These are phyloP conservation scores for Chamaecrista fasciculata DNA, from an alignment of 306 rosid genomes.

Conservation along the genomic window DNA sequence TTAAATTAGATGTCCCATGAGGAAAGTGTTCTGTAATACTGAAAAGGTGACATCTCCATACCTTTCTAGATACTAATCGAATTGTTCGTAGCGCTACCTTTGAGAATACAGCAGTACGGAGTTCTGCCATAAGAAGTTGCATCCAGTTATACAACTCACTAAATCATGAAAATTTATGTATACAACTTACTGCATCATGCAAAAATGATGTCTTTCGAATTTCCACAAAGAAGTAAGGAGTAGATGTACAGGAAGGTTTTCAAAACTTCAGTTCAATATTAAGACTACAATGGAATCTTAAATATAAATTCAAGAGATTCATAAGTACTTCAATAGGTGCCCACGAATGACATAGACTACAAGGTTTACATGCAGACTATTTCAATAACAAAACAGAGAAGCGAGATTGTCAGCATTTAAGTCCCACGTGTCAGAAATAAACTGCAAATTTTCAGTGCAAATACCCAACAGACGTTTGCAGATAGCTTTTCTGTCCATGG, in stretches of 20 bases:
- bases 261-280: background rate
- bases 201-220: slow-evolving; percentile 3
- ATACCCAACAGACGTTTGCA: background rate
- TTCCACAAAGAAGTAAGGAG: slow-evolving; percentile 5
- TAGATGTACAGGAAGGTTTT: background rate
- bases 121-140: slow-evolving; percentile 56
- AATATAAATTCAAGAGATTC: slow-evolving; percentile 16
- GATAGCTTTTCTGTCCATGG: background rate
- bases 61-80: slow-evolving; percentile 90
- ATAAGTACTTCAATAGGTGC: background rate
- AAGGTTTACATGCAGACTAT: background rate
- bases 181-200: slow-evolving; percentile 2
- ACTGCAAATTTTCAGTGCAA: background rate
- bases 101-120: slow-evolving; percentile 89
- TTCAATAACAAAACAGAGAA: background rate
- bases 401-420: background rate
- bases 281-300: slow-evolving; percentile 12
- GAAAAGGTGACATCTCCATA: slow-evolving; percentile 37
- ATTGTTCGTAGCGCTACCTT: slow-evolving; percentile 95
- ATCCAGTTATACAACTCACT: slow-evolving; percentile 2
- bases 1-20: background rate
- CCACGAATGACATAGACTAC: background rate
- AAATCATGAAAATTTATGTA: too few species aligned
- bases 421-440: background rate
- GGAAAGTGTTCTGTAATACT: background rate